Evolutionary conservation across 768 basidiomycete genomes (phyloP), one percentile per base, ranked within the genome.

Genomic region (Podaxis mareebaensis): DNA sequence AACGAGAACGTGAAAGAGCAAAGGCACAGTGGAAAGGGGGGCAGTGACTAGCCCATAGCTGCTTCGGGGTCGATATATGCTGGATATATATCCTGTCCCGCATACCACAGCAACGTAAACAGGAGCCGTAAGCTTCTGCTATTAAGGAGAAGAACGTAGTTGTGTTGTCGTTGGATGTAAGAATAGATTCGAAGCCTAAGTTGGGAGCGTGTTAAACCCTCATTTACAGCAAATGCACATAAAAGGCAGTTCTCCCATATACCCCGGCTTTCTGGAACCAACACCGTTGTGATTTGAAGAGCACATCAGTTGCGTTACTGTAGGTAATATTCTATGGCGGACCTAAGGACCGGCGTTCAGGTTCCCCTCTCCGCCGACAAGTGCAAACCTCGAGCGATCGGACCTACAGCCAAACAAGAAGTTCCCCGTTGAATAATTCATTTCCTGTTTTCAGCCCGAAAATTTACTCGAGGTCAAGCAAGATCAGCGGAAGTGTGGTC

Each of bases 1-100:
- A 44, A 39, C 10, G 49, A n/a, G 38, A 40, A 3, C 28, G 38
- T 7, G 12, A 22, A 38, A 20, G 36, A 36, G 49, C 15, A 17
- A n/a, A 28, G 22, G 24, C 30, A 4, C 28, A 28, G 38, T 36
- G 40, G 22, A 58, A 58, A 30, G 56, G 42, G 30, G 42, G n/a
- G 26, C 38, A 58, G 42, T 15, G 44, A 44, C 44, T 44, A 58
- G 38, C 40, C 56, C 56, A 58, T 58, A 58, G 26, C 42, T 58
- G 15, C 8, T 24, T 26, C 10, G 22, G 12, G 12, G 13, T 24
- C 26, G 49, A 26, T 28, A 51, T 24, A 24, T 26, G 49, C 22
- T 51, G 13, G 12, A 17, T 51, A 51, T 51, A 24, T 26, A 24
- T 51, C n/a, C 13, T 13, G n/a, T 51, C 20, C 49, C 24, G 49